Base-by-base conservation (phyloP, 805 yeast genomes). In the Sungouiozyma ichnusensis region DNA sequence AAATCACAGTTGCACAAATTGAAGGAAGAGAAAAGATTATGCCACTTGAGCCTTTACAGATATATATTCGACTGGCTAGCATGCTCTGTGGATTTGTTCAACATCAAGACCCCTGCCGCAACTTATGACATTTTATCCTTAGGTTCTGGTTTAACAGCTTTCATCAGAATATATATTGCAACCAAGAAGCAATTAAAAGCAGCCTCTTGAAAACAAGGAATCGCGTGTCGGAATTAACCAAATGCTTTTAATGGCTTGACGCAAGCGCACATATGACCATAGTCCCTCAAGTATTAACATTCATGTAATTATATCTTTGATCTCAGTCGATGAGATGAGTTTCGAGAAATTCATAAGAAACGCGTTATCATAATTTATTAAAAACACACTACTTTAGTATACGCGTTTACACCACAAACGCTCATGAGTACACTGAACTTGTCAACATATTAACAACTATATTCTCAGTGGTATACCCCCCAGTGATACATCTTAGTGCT, bases 11-110 rank as follows among this genome's bases (percentile, higher is more conserved):
- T 71, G 36, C 48, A 56, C 20, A 52, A 54, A 15, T 41, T 69
- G 34, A 56, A 64, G 35, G 56, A 61, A 27, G 65, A 69, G 42
- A 68, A 66, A 41, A 48, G 45, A 13, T 46, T 66, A 14, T 55
- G 68, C 2, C 47, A 64, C 24, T 46, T 73, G 14, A 77, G 74
- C 47, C 35, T 74, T 1, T 46, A 60, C 2, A 67, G 72, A 48
- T 52, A 72, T 11, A 17, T 60, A 1, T 73, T 71, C 41, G 81
- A 75, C 54, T 64, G 72, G 34, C 51, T 63, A 9, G 75, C 71
- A 43, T 76, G 72, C 52, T 53, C 74, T 1, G 64, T 72, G 2
- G 71, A 65, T 43, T 66, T 74, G 11, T 72, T 73, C 46, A 53
- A 65, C 17, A 39, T 70, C 41, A 66, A 66, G 37, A 45, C 52